A percentile compares a stretch with the other conserved stretches of the same genome.
Conservation (phyloP, 1,139 yeast species). For the Hansenula sp. region DNA sequence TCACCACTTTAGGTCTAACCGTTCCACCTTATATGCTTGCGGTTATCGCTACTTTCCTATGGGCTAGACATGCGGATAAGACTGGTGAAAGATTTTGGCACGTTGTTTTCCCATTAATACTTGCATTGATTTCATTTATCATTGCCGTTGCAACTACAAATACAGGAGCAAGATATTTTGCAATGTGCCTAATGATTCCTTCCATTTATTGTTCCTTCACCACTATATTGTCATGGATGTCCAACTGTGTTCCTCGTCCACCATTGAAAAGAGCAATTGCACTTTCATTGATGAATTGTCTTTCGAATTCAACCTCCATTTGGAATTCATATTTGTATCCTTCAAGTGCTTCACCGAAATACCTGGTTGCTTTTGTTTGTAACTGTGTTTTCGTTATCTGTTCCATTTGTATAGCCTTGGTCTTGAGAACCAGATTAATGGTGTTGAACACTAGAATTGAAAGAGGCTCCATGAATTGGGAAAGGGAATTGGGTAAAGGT, state of each 20-base stretch:
- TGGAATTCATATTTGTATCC: slow-evolving; percentile 53
- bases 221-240: slow-evolving; percentile 53
- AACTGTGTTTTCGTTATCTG: slow-evolving; percentile 43
- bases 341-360: slow-evolving; percentile 38
- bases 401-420: slow-evolving; percentile 37
- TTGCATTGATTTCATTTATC: slow-evolving; percentile 46
- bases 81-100: slow-evolving; percentile 57
- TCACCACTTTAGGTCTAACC: slow-evolving; percentile 50
- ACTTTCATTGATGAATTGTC: slow-evolving; percentile 47
- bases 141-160: slow-evolving; percentile 52
- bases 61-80: slow-evolving; percentile 57
- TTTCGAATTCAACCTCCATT: slow-evolving; percentile 49
- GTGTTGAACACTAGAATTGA: slow-evolving; percentile 40
- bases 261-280: slow-evolving; percentile 53
- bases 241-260: slow-evolving; percentile 40
- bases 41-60: slow-evolving; percentile 46
- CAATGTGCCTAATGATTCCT: slow-evolving; percentile 62
- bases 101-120: slow-evolving; percentile 39
- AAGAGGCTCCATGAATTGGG: slow-evolving; percentile 49
- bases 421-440: slow-evolving; percentile 37
- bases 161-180: slow-evolving; percentile 56
- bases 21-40: slow-evolving; percentile 61
- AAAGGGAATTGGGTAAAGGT: slow-evolving; percentile 39
- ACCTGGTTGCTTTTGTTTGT: slow-evolving; percentile 42
- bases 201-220: slow-evolving; percentile 55